Conservation (phyloP, 352 stramenopile species). For the Globisporangium megalacanthum region DNA sequence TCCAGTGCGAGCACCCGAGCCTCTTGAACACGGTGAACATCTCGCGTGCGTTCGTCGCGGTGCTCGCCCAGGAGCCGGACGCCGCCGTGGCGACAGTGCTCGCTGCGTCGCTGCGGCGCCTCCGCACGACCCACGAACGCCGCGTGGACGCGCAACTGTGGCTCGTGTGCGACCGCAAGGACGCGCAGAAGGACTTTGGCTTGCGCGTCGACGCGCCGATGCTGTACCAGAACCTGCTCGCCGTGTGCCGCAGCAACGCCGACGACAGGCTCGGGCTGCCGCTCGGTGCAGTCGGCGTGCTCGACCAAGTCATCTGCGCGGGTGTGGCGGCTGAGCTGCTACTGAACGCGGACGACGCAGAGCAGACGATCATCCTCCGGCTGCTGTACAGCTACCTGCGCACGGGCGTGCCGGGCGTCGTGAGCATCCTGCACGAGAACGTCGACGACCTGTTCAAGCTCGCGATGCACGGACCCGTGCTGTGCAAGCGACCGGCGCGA, state of each 20-base stretch:
- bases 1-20: background rate
- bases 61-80: background rate
- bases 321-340: background rate
- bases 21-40: background rate
- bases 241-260: background rate
- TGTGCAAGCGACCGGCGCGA: background rate
- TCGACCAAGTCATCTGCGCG: background rate
- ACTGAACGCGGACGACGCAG: background rate
- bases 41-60: background rate
- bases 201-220: background rate
- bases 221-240: conserved; percentile 5
- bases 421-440: background rate
- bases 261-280: background rate
- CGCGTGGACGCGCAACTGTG: background rate
- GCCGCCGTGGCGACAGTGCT: background rate
- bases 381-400: background rate
- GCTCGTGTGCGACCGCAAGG: conserved; percentile 1
- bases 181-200: background rate
- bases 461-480: background rate
- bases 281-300: background rate
- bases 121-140: background rate
- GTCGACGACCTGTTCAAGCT: background rate
- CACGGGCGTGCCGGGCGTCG: background rate
- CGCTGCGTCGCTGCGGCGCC: background rate
- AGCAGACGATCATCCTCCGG: background rate